Evolutionary conservation across 345 rosid genomes (phyloP).

Genomic region (Ricinus communis): DNA sequence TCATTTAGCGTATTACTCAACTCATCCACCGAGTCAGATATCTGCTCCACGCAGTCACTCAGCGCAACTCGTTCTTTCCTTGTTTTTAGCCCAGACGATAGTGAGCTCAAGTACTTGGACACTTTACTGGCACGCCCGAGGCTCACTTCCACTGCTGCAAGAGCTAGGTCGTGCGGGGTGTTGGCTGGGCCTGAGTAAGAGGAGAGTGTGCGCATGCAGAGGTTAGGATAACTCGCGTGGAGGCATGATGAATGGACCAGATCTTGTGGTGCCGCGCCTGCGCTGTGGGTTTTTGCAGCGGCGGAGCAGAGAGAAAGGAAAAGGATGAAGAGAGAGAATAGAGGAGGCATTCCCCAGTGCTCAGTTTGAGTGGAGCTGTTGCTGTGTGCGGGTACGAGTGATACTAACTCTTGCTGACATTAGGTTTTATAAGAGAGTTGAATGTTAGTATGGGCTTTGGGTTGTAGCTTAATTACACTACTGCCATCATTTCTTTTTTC

Average conservation of each 20-base stretch:
- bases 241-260: constrained; percentile 62
- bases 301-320: constrained; percentile 20
- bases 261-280: constrained; percentile 20
- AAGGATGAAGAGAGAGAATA: constrained; percentile 14
- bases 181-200: constrained; percentile 62
- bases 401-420: not conserved
- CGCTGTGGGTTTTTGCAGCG: not conserved
- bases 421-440: not conserved
- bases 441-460: not conserved
- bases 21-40: constrained; percentile 67
- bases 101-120: constrained; percentile 34
- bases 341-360: not conserved
- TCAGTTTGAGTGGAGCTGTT: not conserved
- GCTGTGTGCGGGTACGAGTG: not conserved
- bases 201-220: constrained; percentile 72
- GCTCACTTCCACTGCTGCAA: constrained; percentile 67
- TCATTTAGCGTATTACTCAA: constrained; percentile 50
- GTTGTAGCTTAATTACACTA: constrained; percentile 7
- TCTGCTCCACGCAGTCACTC: constrained; percentile 73
- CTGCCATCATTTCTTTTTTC: not conserved
- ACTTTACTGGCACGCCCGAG: constrained; percentile 44
- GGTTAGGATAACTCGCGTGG: constrained; percentile 70
- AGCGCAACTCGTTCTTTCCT: constrained; percentile 53
- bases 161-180: constrained; percentile 66
- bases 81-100: constrained; percentile 7